phyloP scores from a whole-genome alignment of 805 yeast genomes.

The Geotrichum ghanense region DNA sequence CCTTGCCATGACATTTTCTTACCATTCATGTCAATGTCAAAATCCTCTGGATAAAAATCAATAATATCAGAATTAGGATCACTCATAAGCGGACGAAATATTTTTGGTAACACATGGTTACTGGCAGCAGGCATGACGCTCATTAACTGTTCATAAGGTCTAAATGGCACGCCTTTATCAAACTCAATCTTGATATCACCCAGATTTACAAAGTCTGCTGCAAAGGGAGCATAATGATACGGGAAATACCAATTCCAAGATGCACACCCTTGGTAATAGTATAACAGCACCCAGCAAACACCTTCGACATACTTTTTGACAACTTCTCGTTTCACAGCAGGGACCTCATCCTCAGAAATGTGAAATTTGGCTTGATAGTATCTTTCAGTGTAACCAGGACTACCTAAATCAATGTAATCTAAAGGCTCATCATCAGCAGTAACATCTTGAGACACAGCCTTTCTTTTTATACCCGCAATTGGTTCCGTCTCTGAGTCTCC shows the following conservation, averaged over 20 bases:
- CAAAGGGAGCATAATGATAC: slow-evolving; percentile 96
- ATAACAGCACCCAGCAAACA: slow-evolving; percentile 88
- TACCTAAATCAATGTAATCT: slow-evolving; percentile 57
- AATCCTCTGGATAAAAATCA: slow-evolving; percentile 84
- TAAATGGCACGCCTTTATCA: slow-evolving; percentile 62
- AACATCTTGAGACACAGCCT: slow-evolving; percentile 11
- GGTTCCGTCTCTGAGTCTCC: slow-evolving; percentile 10
- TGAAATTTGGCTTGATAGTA: slow-evolving; percentile 72
- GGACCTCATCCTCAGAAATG: slow-evolving; percentile 37
- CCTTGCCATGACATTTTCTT: slow-evolving; percentile 94
- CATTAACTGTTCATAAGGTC: slow-evolving; percentile 90
- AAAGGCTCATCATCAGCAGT: slow-evolving; percentile 34
- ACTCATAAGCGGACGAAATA: slow-evolving; percentile 74
- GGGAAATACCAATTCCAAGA: slow-evolving; percentile 99
- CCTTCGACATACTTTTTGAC: slow-evolving; percentile 80
- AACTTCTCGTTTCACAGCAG: slow-evolving; percentile 43
- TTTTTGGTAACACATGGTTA: slow-evolving; percentile 71
- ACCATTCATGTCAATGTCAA: slow-evolving; percentile 90
- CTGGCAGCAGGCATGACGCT: slow-evolving; percentile 92
- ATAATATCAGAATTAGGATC: slow-evolving; percentile 70
- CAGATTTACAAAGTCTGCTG: slow-evolving; percentile 63
- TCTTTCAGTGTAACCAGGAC: slow-evolving; percentile 75
- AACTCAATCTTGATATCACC: slow-evolving; percentile 39
- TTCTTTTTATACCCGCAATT: slow-evolving; percentile 10
- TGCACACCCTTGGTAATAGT: slow-evolving; percentile 95